Evolutionary conservation across 495 filamentous ascomycete genomes (phyloP), one percentile per base, ranked within the genome.

Genomic region (Penicillium roqueforti): DNA sequence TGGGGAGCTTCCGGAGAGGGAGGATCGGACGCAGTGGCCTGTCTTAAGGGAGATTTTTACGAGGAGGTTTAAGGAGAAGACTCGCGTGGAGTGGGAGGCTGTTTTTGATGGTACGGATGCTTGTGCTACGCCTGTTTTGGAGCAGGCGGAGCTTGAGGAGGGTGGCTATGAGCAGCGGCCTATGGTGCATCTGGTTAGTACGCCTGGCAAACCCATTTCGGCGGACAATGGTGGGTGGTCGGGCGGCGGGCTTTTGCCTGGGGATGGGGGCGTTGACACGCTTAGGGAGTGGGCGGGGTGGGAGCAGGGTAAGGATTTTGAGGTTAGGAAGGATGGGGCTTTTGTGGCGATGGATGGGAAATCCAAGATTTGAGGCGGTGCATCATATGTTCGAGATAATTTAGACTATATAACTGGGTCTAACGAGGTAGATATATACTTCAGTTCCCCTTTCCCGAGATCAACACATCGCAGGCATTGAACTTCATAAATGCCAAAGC

Each of bases 21-120:
- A 76, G 18, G 83, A 92, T 56, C 71, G 75, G 20, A 68, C 51
- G 0, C 81, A 77, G 36, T 97, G 90, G 92, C 73, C 78, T 0
- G 77, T 70, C 37, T 68, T 95, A 51, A 76, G 75, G 51, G 67
- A 73, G 10, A 54, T 80, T 3, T 88, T 95, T 63, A 77, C 80
- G 28, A 62, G 63, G 16, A 72, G 67, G 1, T 96, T 97, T 65
- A 83, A 80, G 69, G 71, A 77, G 49, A 95, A 86, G 70, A 89
- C 86, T 10, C 77, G 92, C 20, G 62, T 60, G 0, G 88, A 95
- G 67, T 97, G 92, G 92, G 92, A 95, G 69, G 59, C 48, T 6
- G 68, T 95, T 3, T 97, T 96, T 67, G 87, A 93, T 60, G 87
- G 87, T 16, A 92, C 84, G 0, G 92, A 97, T 76, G 91, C 92